Conservation (phyloP, 441 rosid species). For the Populus trichocarpa region DNA sequence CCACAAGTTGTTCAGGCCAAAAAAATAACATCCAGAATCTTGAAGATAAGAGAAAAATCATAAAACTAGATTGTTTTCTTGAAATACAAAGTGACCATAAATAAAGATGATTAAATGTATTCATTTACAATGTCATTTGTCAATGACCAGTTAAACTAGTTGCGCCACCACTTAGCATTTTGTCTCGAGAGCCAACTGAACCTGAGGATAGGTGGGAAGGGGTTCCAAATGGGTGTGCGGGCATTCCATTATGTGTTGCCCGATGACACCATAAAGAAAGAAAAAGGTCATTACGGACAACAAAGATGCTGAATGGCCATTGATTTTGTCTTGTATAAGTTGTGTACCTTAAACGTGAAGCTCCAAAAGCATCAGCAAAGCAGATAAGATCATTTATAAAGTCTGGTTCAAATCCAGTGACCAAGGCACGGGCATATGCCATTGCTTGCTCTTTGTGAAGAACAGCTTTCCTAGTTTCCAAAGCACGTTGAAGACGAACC, state of each 20-base stretch:
- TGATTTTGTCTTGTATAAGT: neutral
- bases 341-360: conserved; percentile 77
- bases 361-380: conserved; percentile 91
- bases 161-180: neutral
- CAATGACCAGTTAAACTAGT: neutral
- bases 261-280: neutral
- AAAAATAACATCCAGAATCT: neutral
- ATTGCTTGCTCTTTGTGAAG: conserved; percentile 95
- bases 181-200: no score
- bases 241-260: neutral
- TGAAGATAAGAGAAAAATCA: neutral
- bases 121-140: neutral
- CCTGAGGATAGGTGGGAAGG: neutral
- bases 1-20: neutral
- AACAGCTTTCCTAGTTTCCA: conserved; percentile 75
- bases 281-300: neutral
- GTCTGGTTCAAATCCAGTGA: conserved; percentile 79
- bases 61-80: neutral
- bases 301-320: neutral
- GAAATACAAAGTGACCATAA: neutral
- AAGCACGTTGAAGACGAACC: conserved; percentile 79
- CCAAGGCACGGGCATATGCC: conserved; percentile 95
- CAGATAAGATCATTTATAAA: conserved; percentile 66
- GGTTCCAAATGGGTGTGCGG: neutral
- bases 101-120: neutral